phyloP scores from a whole-genome alignment of 257 asterid species.

The Solanum dulcamara region DNA sequence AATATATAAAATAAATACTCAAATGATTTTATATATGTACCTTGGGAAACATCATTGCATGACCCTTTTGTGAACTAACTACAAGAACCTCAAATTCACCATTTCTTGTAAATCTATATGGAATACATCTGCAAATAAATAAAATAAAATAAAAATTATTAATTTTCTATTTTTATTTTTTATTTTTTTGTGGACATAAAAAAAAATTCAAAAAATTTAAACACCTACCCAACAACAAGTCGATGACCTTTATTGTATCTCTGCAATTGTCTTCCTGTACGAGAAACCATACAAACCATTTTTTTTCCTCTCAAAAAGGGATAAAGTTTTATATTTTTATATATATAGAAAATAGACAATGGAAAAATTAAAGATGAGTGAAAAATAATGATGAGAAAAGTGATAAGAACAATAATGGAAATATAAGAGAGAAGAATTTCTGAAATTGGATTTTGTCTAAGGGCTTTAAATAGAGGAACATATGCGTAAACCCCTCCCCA shows the following conservation, averaged over 20 bases:
- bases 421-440: not conserved
- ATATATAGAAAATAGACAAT: not conserved
- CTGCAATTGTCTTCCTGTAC: constrained; percentile 66
- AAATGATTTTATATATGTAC: constrained; percentile 6
- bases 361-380: not conserved
- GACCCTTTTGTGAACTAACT: constrained; percentile 51
- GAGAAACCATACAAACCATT: constrained; percentile 41
- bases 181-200: no score
- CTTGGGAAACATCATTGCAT: constrained; percentile 75
- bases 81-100: constrained; percentile 60
- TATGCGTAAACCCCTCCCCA: not conserved
- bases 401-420: not conserved
- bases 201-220: not conserved
- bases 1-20: no score
- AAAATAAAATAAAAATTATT: not conserved
- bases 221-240: constrained; percentile 52
- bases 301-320: not conserved
- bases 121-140: constrained; percentile 43
- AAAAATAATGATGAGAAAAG: not conserved
- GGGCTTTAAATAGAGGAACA: not conserved
- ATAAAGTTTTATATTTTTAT: not conserved
- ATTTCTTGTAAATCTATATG: constrained; percentile 33
- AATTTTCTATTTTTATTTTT: not conserved
- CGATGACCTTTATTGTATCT: constrained; percentile 54
- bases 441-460: not conserved